Evolutionary conservation across 2,329 filamentous ascomycete species (phyloP).

Genomic region (Venturia oleaginea): DNA sequence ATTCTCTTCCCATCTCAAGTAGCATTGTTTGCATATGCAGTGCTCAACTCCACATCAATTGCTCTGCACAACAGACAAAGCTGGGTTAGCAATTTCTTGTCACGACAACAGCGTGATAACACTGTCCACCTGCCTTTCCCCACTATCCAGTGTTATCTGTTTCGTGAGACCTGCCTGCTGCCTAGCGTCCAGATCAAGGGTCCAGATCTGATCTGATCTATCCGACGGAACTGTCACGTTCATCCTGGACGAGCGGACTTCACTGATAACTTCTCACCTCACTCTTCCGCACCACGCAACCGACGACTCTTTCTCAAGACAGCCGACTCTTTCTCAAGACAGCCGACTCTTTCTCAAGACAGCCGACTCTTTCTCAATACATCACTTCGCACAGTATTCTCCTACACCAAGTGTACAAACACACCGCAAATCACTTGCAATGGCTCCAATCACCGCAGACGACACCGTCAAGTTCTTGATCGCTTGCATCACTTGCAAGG

Average conservation of each 20-base stretch:
- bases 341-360: too few species aligned
- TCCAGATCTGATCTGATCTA: not conserved
- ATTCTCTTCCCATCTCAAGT: not conserved
- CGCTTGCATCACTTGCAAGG: conserved; percentile 4
- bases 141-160: not conserved
- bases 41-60: not conserved
- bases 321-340: too few species aligned
- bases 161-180: not conserved
- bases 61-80: not conserved
- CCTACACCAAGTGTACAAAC: not conserved
- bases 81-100: not conserved
- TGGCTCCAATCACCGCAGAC: conserved; percentile 2
- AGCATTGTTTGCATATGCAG: not conserved
- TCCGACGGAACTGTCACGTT: not conserved
- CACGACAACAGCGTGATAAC: not conserved
- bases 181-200: not conserved
- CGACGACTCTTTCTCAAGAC: too few species aligned
- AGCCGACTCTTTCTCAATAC: too few species aligned
- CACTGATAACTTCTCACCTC: not conserved
- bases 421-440: not conserved
- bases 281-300: not conserved
- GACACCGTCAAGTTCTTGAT: conserved; percentile 11
- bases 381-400: not conserved
- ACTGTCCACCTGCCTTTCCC: not conserved
- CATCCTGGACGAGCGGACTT: not conserved